phyloP scores from a whole-genome alignment of 345 rosid species.

The Psidium guajava region DNA sequence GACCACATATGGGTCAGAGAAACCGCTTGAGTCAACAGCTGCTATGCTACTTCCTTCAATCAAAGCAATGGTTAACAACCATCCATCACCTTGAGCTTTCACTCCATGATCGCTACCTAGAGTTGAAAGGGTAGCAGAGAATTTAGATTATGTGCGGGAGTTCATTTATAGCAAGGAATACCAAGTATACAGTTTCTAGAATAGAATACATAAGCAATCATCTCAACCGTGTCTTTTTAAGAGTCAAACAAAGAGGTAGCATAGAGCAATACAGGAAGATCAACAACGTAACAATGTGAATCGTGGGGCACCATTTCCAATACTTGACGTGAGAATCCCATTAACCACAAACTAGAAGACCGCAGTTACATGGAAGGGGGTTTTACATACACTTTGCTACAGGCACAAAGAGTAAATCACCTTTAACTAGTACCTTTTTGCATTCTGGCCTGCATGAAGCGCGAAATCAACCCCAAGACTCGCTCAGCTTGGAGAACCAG shows the following conservation, averaged over 20 bases:
- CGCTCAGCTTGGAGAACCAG: constrained; percentile 79
- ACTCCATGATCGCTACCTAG: constrained; percentile 90
- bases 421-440: constrained; percentile 47
- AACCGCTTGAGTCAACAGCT: constrained; percentile 84
- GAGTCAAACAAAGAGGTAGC: not conserved
- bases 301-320: not conserved
- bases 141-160: not conserved
- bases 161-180: not conserved
- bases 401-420: not conserved
- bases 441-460: constrained; percentile 80
- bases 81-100: constrained; percentile 95
- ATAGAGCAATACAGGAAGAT: not conserved
- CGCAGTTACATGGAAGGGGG: not conserved
- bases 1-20: constrained; percentile 88
- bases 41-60: constrained; percentile 80
- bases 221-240: not conserved
- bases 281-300: not conserved
- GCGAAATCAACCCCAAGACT: constrained; percentile 51
- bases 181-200: not conserved
- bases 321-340: not conserved
- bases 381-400: not conserved
- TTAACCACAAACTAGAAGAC: not conserved
- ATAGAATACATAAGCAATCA: not conserved
- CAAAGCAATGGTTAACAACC: constrained; percentile 90
- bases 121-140: not conserved